Evolutionary conservation across 176 grass and related monocot species (phyloP).

Genomic region (Oryza meridionalis): DNA sequence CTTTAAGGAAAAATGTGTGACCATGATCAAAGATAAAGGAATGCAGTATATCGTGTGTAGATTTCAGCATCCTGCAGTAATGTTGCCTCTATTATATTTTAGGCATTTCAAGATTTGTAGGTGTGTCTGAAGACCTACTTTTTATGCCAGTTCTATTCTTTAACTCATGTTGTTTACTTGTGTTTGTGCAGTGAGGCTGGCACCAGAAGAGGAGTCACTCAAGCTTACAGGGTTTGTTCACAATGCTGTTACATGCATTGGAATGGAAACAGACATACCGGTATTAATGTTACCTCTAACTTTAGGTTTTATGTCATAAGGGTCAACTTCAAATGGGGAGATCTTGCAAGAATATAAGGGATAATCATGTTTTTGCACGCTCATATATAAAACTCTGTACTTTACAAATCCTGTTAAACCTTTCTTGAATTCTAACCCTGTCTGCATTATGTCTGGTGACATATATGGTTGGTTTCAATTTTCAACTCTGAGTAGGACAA

Average conservation of each 20-base stretch:
- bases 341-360: background rate
- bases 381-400: conserved; percentile 5
- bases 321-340: background rate
- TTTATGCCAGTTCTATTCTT: conserved; percentile 30
- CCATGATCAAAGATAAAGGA: background rate
- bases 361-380: conserved; percentile 14
- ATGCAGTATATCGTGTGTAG: background rate
- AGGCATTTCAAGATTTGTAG: background rate
- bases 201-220: conserved; percentile 88
- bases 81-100: background rate
- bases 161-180: conserved; percentile 13
- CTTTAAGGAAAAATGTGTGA: background rate
- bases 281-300: conserved; percentile 43
- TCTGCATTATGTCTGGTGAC: background rate
- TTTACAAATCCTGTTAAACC: conserved; percentile 3
- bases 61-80: background rate
- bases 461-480: conserved; percentile 8
- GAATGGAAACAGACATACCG: conserved; percentile 81
- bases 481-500: background rate
- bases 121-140: background rate
- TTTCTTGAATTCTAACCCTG: conserved; percentile 13
- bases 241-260: conserved; percentile 93
- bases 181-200: conserved; percentile 83
- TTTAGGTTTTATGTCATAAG: conserved; percentile 6
- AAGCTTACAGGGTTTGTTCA: conserved; percentile 92